Base-by-base conservation (phyloP, 768 basidiomycete species). In the Rubroboletus satanas region DNA sequence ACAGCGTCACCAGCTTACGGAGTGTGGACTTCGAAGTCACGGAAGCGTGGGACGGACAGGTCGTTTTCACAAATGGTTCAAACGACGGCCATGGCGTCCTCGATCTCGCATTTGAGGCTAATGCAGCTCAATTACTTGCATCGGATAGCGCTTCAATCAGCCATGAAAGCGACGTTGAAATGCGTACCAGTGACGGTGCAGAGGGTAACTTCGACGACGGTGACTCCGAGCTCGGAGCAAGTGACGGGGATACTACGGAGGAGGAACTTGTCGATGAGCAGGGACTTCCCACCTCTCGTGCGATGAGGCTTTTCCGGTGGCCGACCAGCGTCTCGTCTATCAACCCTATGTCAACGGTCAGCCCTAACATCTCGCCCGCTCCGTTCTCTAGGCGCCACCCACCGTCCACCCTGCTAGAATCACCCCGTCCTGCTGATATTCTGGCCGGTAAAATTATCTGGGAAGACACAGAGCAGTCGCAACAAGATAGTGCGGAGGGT, bases 181-280 rank as follows among this genome's bases (percentile, higher is more conserved):
- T 74, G 74, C 73, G 26, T 71, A 78, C 54, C 70, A 80, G 76
- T 23, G 58, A 61, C 9, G 54, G 26, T 39, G 59, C 62, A 21
- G 62, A 67, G 45, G 68, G 57, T 50, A 71, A 71, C 38, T 64
- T 61, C 12, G 76, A 76, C 39, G 79, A 79, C 35, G 77, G 68
- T 7, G 76, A 78, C 28, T 74, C 81, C 51, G 75, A 76, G 53
- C 72, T 81, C 54, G 79, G 74, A 44, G 81, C 78, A 37, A 80
- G 74, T 52, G 85, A 83, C 7, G 87, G 88, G 1, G 87, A 90
- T 58, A 89, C 89, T 4, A 91, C 90, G 2, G 90, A 91, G 65
- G 87, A 90, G 58, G 89, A 93, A 57, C 83, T 91, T 48, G 84
- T 91, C n/a, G 88, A 86, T 51, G 79, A 83, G 9, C 80, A 83